Conservation (phyloP, 2,329 filamentous ascomycete genomes). For the Stagonosporopsis vannaccii region DNA sequence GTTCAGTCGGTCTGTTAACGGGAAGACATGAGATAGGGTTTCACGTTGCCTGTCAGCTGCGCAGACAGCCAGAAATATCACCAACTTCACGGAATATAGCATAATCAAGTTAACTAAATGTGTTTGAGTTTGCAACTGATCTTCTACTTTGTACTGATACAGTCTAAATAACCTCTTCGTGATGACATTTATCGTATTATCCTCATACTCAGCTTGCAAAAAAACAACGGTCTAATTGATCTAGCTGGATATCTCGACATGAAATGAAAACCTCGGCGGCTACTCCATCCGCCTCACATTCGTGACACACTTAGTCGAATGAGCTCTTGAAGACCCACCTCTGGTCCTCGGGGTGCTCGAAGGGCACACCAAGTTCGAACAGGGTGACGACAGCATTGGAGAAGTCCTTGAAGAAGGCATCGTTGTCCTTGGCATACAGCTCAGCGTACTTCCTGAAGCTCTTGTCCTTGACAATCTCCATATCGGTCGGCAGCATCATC, state of each 20-base stretch:
- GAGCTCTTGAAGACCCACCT: conserved; percentile 57
- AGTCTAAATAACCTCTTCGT: background rate
- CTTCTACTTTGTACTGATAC: background rate
- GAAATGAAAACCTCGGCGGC: conserved; percentile 17
- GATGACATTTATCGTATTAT: background rate
- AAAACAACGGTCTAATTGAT: conserved; percentile 30
- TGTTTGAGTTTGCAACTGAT: background rate
- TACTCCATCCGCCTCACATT: background rate
- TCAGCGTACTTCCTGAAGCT: conserved; percentile 80
- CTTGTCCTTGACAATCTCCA: conserved; percentile 88
- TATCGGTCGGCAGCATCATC: conserved; percentile 98
- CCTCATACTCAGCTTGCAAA: conserved; percentile 8
- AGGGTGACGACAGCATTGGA: conserved; percentile 78
- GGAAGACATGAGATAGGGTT: background rate
- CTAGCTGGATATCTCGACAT: conserved; percentile 44
- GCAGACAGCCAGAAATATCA: background rate
- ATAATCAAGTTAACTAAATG: background rate
- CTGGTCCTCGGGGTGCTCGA: conserved; percentile 62
- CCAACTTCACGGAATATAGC: background rate
- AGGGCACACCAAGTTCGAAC: conserved; percentile 94
- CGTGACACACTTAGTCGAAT: conserved; percentile 40
- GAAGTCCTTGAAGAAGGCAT: conserved; percentile 94
- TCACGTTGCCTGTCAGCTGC: background rate
- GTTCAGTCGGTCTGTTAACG: background rate
- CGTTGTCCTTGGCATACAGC: conserved; percentile 89